Evolutionary conservation across 306 rosid species (phyloP).

Genomic region (Luffa acutangula): DNA sequence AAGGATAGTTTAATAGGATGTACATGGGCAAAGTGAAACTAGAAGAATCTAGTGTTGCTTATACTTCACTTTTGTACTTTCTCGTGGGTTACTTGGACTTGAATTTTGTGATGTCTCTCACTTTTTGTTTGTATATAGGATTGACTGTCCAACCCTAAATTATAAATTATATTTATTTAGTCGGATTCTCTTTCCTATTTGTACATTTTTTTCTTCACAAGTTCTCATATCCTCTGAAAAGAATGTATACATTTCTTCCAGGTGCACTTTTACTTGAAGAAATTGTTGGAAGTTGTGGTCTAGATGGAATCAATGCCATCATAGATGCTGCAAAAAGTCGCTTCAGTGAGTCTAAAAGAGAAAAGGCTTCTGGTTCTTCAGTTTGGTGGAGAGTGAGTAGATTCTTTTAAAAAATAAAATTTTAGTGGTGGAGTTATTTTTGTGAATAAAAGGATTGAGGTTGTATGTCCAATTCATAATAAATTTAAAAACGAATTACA

Average conservation of each 20-base stretch:
- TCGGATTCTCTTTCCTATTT: neutral
- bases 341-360: conserved; percentile 53
- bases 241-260: conserved; percentile 11
- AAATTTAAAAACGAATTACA: neutral
- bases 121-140: neutral
- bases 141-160: neutral
- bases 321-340: conserved; percentile 52
- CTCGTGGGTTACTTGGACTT: neutral
- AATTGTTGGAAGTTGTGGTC: conserved; percentile 45
- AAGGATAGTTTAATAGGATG: neutral
- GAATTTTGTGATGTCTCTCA: neutral
- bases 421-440: neutral
- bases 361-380: conserved; percentile 50
- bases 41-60: neutral
- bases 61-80: neutral
- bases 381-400: conserved; percentile 85
- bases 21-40: neutral
- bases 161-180: neutral
- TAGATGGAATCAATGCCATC: conserved; percentile 56
- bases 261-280: conserved; percentile 86
- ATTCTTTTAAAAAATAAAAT: neutral
- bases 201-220: neutral
- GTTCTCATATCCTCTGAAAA: conserved; percentile 7
- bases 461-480: neutral
- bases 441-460: neutral